Evolutionary conservation across 148 eudicot species (phyloP), one percentile per base, ranked within the genome.

Genomic region (Cornus controversa): DNA sequence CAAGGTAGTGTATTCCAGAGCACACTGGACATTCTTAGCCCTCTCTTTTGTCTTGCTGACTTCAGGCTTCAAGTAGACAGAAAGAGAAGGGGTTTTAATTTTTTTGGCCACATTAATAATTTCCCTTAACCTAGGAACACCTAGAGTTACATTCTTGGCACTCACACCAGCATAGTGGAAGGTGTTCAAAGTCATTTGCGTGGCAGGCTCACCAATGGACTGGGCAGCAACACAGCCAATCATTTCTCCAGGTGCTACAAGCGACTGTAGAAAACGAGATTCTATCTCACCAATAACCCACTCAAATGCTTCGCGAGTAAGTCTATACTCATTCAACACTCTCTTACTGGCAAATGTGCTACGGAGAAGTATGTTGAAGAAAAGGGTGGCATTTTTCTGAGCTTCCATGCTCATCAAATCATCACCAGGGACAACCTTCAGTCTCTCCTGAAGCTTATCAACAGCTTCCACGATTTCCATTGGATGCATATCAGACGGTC

Each of bases 101-200:
- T 93, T 96, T 79, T 96, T 96, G 74, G 99, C 99, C 79, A 96
- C 99, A 73, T 96, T 96, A 77, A 96, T 93, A 67, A 96, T 96
- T 78, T 96, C 99, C 80, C 98, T 91, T 93, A 96, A 90, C 88
- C 99, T 83, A 14, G 99, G 99, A 79, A 96, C 99, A 76, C 99
- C 99, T 65, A 96, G 90, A 75, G 99, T 96, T 80, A 96, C 99
- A 87, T 96, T 96, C 90, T 96, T 96, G 37, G 99, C 99, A 90
- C 99, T 96, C 72, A 96, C 99, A 91, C 99, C 99, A 90, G 99
- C 98, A 91, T 90, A 96, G 68, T 96, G 99, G 80, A 96, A 96
- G 53, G 99, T 96, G 75, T 96, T 96, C 8, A 96, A 91, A 40
- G 99, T 96, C 99, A 96, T 96, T 69, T 96, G 99, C 50, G 99